Conservation (phyloP, 2,329 filamentous ascomycete species). For the Sporothrix schenckii region DNA sequence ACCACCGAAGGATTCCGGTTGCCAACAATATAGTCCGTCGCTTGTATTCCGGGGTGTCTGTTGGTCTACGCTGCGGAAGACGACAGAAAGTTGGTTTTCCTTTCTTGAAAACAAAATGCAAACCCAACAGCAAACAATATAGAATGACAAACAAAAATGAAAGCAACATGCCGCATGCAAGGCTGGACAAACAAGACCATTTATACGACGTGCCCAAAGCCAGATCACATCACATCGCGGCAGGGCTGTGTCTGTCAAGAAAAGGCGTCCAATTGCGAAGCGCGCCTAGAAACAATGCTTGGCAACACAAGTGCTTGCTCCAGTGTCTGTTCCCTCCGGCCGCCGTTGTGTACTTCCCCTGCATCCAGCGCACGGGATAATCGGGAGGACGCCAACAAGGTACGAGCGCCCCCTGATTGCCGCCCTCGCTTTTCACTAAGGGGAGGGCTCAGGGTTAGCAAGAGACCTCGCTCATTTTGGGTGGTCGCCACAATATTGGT, state of each 20-base stretch:
- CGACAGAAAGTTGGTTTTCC: too few species aligned
- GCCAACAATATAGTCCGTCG: too few species aligned
- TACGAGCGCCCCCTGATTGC: not conserved
- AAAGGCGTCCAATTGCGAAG: not conserved
- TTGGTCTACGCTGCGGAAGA: too few species aligned
- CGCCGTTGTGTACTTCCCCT: too few species aligned
- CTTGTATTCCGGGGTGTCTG: too few species aligned
- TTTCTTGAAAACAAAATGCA: too few species aligned
- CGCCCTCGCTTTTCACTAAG: not conserved
- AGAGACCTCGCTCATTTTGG: not conserved
- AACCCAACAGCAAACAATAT: not conserved
- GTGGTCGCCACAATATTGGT: not conserved
- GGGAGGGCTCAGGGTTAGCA: too few species aligned
- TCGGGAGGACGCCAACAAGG: slow-evolving; percentile 21
- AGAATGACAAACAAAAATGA: not conserved
- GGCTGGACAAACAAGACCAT: slow-evolving; percentile 7
- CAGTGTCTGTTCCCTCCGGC: too few species aligned
- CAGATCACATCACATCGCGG: not conserved
- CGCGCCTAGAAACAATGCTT: slow-evolving; percentile 14
- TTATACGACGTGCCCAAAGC: not conserved
- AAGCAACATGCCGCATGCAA: not conserved
- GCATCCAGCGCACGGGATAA: not conserved
- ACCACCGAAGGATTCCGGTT: too few species aligned
- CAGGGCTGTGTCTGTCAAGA: not conserved
- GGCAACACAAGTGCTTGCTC: not conserved